These are phyloP conservation scores for Neurospora sp. DNA, from an alignment of 495 filamentous ascomycete species.

Conservation along the genomic window DNA sequence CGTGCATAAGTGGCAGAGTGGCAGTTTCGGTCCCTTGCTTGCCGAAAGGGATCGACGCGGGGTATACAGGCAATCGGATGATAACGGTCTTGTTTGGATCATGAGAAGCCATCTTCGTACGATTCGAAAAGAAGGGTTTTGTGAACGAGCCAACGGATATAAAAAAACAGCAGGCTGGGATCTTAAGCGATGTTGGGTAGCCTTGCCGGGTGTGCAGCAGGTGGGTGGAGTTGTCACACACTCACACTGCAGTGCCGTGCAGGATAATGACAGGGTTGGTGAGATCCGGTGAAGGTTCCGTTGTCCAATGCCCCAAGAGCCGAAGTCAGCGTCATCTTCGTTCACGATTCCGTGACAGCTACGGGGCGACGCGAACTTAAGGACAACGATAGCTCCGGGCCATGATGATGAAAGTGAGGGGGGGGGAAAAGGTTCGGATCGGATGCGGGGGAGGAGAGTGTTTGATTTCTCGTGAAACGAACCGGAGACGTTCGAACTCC, in stretches of 20 bases:
- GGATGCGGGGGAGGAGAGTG: not conserved
- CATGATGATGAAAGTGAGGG: not conserved
- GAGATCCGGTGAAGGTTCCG: not conserved
- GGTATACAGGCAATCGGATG: not conserved
- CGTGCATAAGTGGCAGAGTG: not conserved
- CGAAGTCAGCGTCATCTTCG: not conserved
- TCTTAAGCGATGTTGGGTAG: not conserved
- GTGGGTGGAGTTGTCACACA: not conserved
- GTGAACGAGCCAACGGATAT: not conserved
- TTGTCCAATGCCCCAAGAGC: not conserved
- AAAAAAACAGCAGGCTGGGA: not conserved
- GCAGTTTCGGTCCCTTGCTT: not conserved
- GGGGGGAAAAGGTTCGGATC: not conserved
- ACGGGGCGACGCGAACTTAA: not conserved
- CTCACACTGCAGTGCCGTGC: not conserved
- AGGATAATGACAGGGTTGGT: not conserved
- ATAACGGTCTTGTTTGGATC: not conserved
- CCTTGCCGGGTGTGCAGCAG: not conserved
- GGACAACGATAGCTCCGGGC: not conserved
- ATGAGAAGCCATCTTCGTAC: not conserved
- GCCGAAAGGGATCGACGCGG: not conserved
- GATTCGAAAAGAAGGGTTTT: not conserved
- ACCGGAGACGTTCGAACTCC: not conserved
- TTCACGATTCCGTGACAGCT: not conserved
- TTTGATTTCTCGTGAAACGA: not conserved